Percentiles rank a stretch among this genome's conserved stretches.
phyloP scores from a whole-genome alignment of 2,329 filamentous ascomycete genomes.

The Sordariomycetes sp. region DNA sequence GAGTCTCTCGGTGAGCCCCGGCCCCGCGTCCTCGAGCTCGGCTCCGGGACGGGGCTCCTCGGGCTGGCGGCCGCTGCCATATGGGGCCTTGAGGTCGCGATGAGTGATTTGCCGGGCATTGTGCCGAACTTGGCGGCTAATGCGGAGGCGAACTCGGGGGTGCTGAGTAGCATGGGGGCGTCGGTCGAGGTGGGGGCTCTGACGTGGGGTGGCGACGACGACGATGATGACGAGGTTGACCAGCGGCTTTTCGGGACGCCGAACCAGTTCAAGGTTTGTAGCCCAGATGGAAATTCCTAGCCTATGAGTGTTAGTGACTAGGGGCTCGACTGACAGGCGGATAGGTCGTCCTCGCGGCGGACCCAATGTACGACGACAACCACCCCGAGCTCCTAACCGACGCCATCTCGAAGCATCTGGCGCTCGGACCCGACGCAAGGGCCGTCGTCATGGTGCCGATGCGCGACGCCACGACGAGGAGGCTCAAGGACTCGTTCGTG shows the following conservation, averaged over 20 bases:
- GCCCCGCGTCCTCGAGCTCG: conserved; percentile 56
- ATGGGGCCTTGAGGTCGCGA: conserved; percentile 50
- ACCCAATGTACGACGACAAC: conserved; percentile 74
- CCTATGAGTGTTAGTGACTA: neutral
- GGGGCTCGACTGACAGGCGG: neutral
- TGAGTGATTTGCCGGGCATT: conserved; percentile 80
- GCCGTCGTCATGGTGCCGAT: conserved; percentile 73
- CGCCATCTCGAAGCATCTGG: conserved; percentile 57
- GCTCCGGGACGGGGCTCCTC: conserved; percentile 82
- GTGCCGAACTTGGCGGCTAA: conserved; percentile 71
- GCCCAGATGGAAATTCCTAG: neutral
- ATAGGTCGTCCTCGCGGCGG: conserved; percentile 68
- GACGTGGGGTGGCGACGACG: conserved; percentile 52
- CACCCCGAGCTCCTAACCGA: conserved; percentile 65
- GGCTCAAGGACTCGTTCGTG: conserved; percentile 50
- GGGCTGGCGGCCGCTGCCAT: conserved; percentile 72
- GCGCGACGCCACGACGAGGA: conserved; percentile 52
- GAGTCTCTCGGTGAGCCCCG: conserved; percentile 16
- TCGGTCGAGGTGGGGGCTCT: conserved; percentile 50
- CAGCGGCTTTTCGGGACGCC: conserved; percentile 26
- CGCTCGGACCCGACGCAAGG: conserved; percentile 38
- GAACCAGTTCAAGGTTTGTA: conserved; percentile 36
- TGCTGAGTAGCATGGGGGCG: conserved; percentile 42
- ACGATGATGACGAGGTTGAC: conserved; percentile 27
- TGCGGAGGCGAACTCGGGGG: conserved; percentile 44